Evolutionary conservation across 768 basidiomycete genomes (phyloP), one percentile per base, ranked within the genome.

Genomic region (Collybiopsis confluens): DNA sequence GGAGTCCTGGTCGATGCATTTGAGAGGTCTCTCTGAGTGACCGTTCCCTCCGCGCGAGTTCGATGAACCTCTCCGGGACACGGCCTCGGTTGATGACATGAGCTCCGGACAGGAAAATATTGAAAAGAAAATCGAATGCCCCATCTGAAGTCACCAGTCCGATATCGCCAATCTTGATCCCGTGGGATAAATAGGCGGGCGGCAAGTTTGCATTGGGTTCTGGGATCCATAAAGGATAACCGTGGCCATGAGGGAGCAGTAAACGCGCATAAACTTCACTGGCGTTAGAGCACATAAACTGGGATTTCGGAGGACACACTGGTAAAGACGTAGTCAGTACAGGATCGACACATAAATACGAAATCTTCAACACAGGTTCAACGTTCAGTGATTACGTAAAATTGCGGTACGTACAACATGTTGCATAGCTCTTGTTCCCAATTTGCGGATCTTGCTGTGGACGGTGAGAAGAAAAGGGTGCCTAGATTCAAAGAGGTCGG

Each of bases 141-240:
- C 47, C 47, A 21, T 49, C 47, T 11, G 20, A 10, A 28, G 24
- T 36, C 15, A 49, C n/a, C 33, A 49, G 11, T 4, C 47, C 47
- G 5, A 49, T 28, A 33, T 49, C 47, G 6, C 47, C 47, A 18
- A 49, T 49, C 5, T 28, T 4, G 7, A 49, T 18, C 6, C 47
- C 65, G 27, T 55, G 45, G 2, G 50, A 53, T 54, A 46, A 45
- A 43, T 54, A 54, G 28, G 56, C 60, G 2, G 41, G 38, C 20
- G 56, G 56, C 15, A 57, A 37, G 8, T 26, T 54, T 28, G 37
- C 48, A 15, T 57, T 58, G 21, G 59, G 59, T 38, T 67, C 62
- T 11, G 68, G 68, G 5, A 55, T 53, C 62, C 59, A 64, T 38
- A 65, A 30, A 2, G 62, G 68, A 41, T 67, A 64, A 10, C 65